Base-by-base conservation (phyloP, 2,329 filamentous ascomycete species). In the Ceratocystiopsis sp. region DNA sequence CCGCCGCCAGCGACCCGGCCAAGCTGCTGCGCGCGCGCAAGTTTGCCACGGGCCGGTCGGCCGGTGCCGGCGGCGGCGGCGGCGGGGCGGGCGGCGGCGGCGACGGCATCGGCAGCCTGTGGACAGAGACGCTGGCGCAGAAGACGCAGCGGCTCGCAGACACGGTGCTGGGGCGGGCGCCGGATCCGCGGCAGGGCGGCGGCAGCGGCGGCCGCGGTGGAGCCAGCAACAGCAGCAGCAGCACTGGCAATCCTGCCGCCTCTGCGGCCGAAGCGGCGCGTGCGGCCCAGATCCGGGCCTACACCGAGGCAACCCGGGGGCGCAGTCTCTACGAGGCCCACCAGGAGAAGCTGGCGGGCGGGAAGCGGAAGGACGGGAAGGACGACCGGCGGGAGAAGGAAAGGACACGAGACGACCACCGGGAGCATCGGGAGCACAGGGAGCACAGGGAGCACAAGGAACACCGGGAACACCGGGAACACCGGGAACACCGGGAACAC, bases 51-150 rank as follows among this genome's bases (percentile, higher is more conserved):
- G 71, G 72, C 4, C 63, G 64, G 13, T 59, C 59, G n/a, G 58
- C 62, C 3, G 55, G 57, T 4, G 49, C 45, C 4, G 53, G 57
- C 1, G 43, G 52, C 0, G 48, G 52, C 11, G 12, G 37, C 0
- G 35, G 11, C 7, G 41, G 33, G 3, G 39, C 37, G 48, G 69
- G 69, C 10, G 43, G 12, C n/a, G 32, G 34, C 32, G 39, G 46
- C 10, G 48, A 48, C 3, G 51, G 54, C 10, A 69, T 84, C 38
- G 71, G 73, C 54, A 76, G 75, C 18, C 75, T 89, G 37, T 96
- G 89, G 89, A 87, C 84, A 1, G 89, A 96, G 59, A 94, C 85
- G 10, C 83, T 85, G 0, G 83, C 89, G 57, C 74, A 95, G 61
- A 93, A 93, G 59, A 75, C 83, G 45, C 78, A 80, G 59, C 71